These are phyloP conservation scores for Xerocomus spinulosus DNA, from an alignment of 768 basidiomycete genomes.

Conservation along the genomic window DNA sequence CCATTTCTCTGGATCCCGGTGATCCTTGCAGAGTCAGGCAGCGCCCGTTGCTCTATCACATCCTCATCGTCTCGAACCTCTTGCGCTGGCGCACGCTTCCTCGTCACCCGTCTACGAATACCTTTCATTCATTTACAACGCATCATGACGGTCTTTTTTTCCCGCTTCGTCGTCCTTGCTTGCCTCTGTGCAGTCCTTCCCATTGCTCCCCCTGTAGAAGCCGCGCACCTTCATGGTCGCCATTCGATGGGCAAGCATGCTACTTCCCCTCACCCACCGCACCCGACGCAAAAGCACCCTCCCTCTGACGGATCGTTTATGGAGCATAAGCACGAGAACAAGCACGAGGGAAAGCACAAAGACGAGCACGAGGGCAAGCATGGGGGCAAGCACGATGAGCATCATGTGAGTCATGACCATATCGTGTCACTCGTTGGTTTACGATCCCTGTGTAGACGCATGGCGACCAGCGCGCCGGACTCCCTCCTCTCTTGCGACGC, in stretches of 20 bases:
- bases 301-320: background rate
- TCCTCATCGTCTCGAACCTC: constrained; percentile 18
- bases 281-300: background rate
- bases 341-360: constrained; percentile 1
- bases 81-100: constrained; percentile 23
- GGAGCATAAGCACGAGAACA: background rate
- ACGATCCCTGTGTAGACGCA: background rate
- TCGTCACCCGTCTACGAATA: constrained; percentile 8
- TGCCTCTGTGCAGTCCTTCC: constrained; percentile 43
- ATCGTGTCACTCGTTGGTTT: background rate
- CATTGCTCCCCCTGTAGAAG: constrained; percentile 35
- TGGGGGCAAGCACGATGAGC: background rate
- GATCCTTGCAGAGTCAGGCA: constrained; percentile 35
- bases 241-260: constrained; percentile 7
- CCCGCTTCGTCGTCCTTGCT: constrained; percentile 45
- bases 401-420: constrained; percentile 4
- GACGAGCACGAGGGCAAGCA: too few relatives aligned
- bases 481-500: constrained; percentile 18
- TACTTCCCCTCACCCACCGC: background rate
- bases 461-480: background rate
- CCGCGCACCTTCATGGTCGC: constrained; percentile 34
- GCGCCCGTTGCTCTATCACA: constrained; percentile 11
- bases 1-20: constrained; percentile 48
- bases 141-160: constrained; percentile 47
- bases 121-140: constrained; percentile 7